Conservation (phyloP, 768 basidiomycete species). For the Candolleomyces aberdarensis region DNA sequence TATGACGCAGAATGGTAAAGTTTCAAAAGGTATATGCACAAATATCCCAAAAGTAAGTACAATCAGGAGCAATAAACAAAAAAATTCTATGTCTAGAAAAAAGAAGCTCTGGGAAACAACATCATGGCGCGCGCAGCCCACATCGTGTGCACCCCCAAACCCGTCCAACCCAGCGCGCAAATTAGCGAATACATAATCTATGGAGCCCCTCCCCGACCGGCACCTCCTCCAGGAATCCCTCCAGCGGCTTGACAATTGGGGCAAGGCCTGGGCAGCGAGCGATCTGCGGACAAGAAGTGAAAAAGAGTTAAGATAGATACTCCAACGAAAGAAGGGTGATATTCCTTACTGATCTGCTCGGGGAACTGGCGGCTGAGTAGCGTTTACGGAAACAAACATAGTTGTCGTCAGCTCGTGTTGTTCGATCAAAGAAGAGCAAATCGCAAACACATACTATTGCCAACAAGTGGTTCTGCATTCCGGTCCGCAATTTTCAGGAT, state of each 20-base stretch:
- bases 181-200: background rate
- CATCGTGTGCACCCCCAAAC: background rate
- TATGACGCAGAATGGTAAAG: background rate
- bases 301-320: too few species aligned
- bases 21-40: background rate
- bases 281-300: background rate
- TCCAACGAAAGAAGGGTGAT: background rate
- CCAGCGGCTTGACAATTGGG: constrained; percentile 2
- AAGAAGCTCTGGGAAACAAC: background rate
- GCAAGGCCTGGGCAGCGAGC: constrained; percentile 5
- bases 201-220: background rate
- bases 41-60: background rate
- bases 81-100: background rate
- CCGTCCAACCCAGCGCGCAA: background rate
- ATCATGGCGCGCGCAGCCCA: background rate
- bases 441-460: constrained; percentile 60
- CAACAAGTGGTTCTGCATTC: constrained; percentile 63
- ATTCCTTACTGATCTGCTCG: constrained; percentile 56
- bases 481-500: constrained; percentile 58
- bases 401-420: constrained; percentile 16
- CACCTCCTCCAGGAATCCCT: background rate
- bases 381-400: constrained; percentile 2
- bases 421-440: background rate
- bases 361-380: constrained; percentile 46
- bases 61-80: background rate